Evolutionary conservation across 1,284 basidiomycete genomes (phyloP).

Genomic region (Ceratobasidium sp.): DNA sequence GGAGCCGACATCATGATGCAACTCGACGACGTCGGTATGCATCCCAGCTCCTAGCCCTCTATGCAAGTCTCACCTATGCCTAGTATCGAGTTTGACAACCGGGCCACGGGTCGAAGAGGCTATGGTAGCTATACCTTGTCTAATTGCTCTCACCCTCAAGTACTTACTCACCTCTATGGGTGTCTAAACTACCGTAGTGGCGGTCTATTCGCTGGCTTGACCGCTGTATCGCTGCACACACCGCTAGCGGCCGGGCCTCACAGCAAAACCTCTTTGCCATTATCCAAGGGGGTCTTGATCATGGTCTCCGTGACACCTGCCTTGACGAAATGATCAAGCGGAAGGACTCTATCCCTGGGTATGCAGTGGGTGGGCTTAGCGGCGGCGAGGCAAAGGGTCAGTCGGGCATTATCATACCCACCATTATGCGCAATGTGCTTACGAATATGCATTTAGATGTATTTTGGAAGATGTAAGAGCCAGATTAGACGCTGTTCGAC

Average conservation of each 20-base stretch:
- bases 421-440: slow-evolving; percentile 1
- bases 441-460: slow-evolving; percentile 60
- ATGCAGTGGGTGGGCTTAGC: slow-evolving; percentile 80
- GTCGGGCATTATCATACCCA: slow-evolving; percentile 45
- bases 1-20: slow-evolving; percentile 93
- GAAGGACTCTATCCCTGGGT: slow-evolving; percentile 76
- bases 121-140: no score
- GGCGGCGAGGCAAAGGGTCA: slow-evolving; percentile 88
- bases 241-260: slow-evolving; percentile 67
- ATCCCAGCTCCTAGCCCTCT: neutral
- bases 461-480: slow-evolving; percentile 82
- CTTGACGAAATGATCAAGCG: slow-evolving; percentile 81
- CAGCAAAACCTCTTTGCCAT: slow-evolving; percentile 87
- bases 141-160: neutral
- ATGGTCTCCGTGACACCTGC: slow-evolving; percentile 73
- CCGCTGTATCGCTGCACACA: slow-evolving; percentile 79
- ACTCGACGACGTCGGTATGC: slow-evolving; percentile 85
- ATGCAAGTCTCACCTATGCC: neutral
- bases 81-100: slow-evolving; percentile 76
- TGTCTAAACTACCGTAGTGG: slow-evolving; percentile 54
- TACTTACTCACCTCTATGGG: neutral
- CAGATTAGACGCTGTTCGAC: neutral
- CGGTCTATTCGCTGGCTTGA: slow-evolving; percentile 86
- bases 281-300: slow-evolving; percentile 83
- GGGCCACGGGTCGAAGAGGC: slow-evolving; percentile 84